Conservation (phyloP, 164 flowering plant genomes). For the Vitis riparia region DNA sequence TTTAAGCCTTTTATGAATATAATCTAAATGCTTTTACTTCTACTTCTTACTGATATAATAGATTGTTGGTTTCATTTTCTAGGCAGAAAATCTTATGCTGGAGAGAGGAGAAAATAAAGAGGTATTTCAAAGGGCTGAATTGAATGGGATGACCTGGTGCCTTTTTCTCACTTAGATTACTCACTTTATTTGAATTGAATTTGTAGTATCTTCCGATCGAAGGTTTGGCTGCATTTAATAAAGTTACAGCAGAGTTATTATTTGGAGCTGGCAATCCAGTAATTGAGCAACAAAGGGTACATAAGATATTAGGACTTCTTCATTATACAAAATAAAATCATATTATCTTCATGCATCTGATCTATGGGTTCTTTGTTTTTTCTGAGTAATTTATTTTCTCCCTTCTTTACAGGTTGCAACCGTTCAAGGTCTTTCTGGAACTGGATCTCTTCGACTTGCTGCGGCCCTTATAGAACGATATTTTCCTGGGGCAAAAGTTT, state of each 20-base stretch:
- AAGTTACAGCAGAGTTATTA: constrained; percentile 85
- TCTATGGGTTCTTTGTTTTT: neutral
- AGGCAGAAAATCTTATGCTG: constrained; percentile 93
- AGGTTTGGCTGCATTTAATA: constrained; percentile 96
- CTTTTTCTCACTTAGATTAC: neutral
- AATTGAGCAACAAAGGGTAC: constrained; percentile 75
- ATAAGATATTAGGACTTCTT: constrained; percentile 14
- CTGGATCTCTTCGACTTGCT: constrained; percentile 97
- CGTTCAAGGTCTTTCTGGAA: constrained; percentile 98
- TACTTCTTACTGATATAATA: neutral
- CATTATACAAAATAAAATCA: neutral
- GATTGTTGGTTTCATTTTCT: constrained; percentile 8
- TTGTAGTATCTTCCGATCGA: constrained; percentile 98
- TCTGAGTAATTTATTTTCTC: too few relatives aligned
- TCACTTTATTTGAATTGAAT: constrained; percentile 9
- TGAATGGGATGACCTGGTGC: neutral
- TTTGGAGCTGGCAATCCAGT: constrained; percentile 85
- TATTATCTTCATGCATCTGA: neutral
- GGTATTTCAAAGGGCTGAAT: constrained; percentile 43
- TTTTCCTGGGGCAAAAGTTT: constrained; percentile 84
- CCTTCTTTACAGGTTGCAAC: constrained; percentile 72
- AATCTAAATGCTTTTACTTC: neutral
- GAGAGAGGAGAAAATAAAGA: constrained; percentile 93
- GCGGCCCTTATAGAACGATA: constrained; percentile 91
- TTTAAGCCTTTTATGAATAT: neutral